Conservation (phyloP, 129 eudicot species). For the Pittosporum tobira region DNA sequence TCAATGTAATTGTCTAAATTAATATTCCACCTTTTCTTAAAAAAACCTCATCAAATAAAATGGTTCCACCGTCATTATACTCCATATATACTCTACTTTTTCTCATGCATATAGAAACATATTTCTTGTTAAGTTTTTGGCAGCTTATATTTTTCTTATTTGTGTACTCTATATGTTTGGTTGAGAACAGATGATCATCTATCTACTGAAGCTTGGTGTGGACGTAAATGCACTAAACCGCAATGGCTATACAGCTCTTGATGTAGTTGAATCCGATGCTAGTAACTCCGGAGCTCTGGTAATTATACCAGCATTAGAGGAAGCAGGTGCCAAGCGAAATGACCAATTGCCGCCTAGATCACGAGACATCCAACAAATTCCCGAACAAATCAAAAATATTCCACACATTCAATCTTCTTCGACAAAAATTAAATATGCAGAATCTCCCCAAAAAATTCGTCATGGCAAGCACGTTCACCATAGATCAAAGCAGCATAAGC, state of each 20-base stretch:
- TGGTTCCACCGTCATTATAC: too few species aligned
- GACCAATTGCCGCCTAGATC: slow-evolving; percentile 36
- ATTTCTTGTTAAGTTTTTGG: too few species aligned
- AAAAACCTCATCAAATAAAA: too few species aligned
- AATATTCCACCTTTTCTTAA: too few species aligned
- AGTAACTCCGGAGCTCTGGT: slow-evolving; percentile 33
- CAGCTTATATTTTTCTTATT: not conserved
- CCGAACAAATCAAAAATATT: slow-evolving; percentile 2
- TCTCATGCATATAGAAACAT: too few species aligned
- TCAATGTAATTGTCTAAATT: too few species aligned
- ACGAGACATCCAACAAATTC: slow-evolving; percentile 28
- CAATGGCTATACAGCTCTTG: slow-evolving; percentile 33
- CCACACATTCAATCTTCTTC: not conserved
- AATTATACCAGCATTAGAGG: slow-evolving; percentile 37
- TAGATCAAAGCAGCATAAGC: slow-evolving; percentile 35
- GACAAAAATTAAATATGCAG: not conserved
- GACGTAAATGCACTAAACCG: slow-evolving; percentile 38
- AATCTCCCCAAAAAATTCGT: slow-evolving; percentile 12
- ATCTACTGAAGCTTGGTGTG: slow-evolving; percentile 29
- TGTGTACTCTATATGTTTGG: not conserved
- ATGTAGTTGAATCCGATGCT: slow-evolving; percentile 37
- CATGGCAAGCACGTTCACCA: slow-evolving; percentile 16
- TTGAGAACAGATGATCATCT: slow-evolving; percentile 32
- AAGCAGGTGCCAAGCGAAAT: slow-evolving; percentile 38
- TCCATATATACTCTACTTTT: too few species aligned